Conservation (phyloP, 768 basidiomycete genomes). For the Leccinum sublutescens region DNA sequence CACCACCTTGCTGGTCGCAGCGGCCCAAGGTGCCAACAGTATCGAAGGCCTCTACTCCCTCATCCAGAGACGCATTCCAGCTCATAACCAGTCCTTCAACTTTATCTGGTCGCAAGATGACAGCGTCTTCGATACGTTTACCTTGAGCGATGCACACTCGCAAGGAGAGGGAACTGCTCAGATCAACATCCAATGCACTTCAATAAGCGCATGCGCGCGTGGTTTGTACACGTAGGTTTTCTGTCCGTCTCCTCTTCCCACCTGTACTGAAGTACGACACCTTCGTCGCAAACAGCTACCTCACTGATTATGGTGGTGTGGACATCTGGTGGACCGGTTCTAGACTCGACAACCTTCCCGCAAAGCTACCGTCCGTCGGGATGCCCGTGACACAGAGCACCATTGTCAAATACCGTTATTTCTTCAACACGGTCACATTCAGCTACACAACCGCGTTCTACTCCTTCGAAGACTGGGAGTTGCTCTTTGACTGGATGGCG, state of each 20-base stretch:
- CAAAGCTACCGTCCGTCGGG: slow-evolving; percentile 31
- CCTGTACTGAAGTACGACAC: background rate
- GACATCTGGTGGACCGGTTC: slow-evolving; percentile 47
- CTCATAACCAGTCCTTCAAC: background rate
- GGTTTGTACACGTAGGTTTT: background rate
- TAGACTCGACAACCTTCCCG: slow-evolving; percentile 33
- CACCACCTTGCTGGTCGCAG: background rate
- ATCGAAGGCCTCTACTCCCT: background rate
- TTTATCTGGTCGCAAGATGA: background rate
- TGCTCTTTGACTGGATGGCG: slow-evolving; percentile 43
- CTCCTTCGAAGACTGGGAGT: slow-evolving; percentile 38
- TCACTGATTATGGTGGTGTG: slow-evolving; percentile 36
- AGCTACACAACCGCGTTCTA: slow-evolving; percentile 30
- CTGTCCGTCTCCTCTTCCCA: background rate
- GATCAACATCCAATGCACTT: slow-evolving; percentile 35
- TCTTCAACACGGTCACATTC: background rate
- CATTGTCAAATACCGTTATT: slow-evolving; percentile 40
- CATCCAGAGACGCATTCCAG: background rate
- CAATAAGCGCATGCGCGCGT: slow-evolving; percentile 28
- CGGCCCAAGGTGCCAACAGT: background rate
- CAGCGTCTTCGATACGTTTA: background rate
- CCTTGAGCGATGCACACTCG: slow-evolving; percentile 10
- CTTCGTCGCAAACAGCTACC: slow-evolving; percentile 26
- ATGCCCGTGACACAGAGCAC: slow-evolving; percentile 31
- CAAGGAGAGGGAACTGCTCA: slow-evolving; percentile 7